A percentile compares a stretch with the other conserved stretches of the same genome.
These are phyloP conservation scores for Volvariella volvacea DNA, from an alignment of 1,284 basidiomycete species.

Conservation along the genomic window DNA sequence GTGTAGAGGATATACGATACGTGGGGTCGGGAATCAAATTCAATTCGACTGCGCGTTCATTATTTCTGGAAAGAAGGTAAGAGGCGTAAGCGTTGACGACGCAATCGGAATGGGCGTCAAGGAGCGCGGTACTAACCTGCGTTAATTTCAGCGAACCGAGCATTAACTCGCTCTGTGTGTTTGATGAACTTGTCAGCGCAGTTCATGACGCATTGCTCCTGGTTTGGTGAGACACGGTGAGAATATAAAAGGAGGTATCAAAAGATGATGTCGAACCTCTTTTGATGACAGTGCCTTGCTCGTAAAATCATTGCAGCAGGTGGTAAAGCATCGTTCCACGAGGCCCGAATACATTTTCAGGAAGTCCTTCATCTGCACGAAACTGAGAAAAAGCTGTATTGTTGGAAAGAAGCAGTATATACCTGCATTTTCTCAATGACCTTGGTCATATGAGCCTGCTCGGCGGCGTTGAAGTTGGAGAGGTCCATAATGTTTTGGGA, in stretches of 20 bases:
- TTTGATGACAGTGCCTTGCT: constrained; percentile 89
- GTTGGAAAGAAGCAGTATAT: constrained; percentile 11
- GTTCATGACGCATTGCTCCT: constrained; percentile 70
- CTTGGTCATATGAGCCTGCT: constrained; percentile 87
- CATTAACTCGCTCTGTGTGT: constrained; percentile 91
- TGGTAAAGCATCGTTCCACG: constrained; percentile 92
- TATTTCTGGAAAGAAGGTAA: constrained; percentile 18
- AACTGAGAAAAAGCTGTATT: not conserved
- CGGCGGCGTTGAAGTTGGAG: constrained; percentile 75
- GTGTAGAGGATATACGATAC: not conserved
- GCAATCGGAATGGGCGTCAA: no score
- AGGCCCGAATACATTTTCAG: constrained; percentile 93
- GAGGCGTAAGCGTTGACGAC: no score
- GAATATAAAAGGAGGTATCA: constrained; percentile 1
- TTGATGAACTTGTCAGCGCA: constrained; percentile 95
- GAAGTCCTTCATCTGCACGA: constrained; percentile 92
- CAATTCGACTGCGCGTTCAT: constrained; percentile 22
- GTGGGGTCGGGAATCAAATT: constrained; percentile 1
- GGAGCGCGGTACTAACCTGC: constrained; percentile 70
- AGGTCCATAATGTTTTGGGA: constrained; percentile 63
- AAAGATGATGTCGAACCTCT: constrained; percentile 57
- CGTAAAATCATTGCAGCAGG: constrained; percentile 96
- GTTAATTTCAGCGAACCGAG: constrained; percentile 87
- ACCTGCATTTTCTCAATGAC: constrained; percentile 95
- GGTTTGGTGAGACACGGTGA: constrained; percentile 11